Evolutionary conservation across 768 basidiomycete species (phyloP).

Genomic region (Kwoniella shandongensis): DNA sequence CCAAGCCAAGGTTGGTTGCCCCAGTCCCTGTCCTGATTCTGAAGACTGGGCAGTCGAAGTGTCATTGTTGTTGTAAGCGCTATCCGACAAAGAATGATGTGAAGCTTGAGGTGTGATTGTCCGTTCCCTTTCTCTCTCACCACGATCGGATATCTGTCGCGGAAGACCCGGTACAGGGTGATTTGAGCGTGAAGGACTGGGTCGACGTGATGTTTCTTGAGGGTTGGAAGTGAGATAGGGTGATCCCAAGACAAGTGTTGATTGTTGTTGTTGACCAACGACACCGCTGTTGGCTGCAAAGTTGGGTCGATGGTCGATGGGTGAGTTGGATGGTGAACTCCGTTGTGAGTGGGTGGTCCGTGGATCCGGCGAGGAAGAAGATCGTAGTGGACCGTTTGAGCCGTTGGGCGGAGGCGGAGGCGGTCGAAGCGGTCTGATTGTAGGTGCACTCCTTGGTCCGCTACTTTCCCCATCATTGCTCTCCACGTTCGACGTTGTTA

Average conservation of each 20-base stretch:
- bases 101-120: conserved; percentile 17
- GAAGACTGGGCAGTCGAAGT: neutral
- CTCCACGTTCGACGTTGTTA: conserved; percentile 26
- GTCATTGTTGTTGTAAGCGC: conserved; percentile 1
- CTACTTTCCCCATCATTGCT: conserved; percentile 6
- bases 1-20: conserved; percentile 12
- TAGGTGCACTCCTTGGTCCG: conserved; percentile 33
- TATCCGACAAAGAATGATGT: conserved; percentile 10
- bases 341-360: conserved; percentile 17
- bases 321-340: conserved; percentile 33
- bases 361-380: conserved; percentile 40
- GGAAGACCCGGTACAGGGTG: neutral
- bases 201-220: neutral
- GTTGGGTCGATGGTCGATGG: conserved; percentile 29
- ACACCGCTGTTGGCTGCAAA: conserved; percentile 6
- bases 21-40: neutral
- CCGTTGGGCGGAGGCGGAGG: conserved; percentile 15
- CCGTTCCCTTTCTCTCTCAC: conserved; percentile 7
- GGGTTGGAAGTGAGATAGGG: conserved; percentile 2
- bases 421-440: conserved; percentile 17
- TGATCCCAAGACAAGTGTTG: conserved; percentile 10
- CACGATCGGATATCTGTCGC: too few species aligned
- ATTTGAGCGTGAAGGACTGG: conserved; percentile 2
- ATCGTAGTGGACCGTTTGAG: conserved; percentile 27
- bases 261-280: conserved; percentile 18